Evolutionary conservation across 306 rosid species (phyloP), one percentile per base, ranked within the genome.

Genomic region (Acacia confusa): DNA sequence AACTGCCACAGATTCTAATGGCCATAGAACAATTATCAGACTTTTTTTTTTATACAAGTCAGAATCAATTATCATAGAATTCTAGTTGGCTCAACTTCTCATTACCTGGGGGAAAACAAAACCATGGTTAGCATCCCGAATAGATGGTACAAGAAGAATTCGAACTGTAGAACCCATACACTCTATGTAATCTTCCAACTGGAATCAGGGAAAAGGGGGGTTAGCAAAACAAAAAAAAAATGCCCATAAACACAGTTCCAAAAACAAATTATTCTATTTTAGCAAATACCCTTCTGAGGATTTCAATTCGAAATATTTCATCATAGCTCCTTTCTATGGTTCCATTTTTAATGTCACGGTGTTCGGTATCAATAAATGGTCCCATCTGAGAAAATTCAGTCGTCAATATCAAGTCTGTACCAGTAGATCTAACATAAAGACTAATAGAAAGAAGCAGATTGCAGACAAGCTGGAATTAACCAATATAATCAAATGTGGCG

Each of bases 61-160:
- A 8, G 13, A 55, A 55, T 55, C 13, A 19, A 55, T 55, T 0
- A 74, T 45, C 57, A 60, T 1, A 5, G 69, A 58, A 78, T 75
- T 69, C 68, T 44, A 57, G 52, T 82, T 78, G 41, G 30, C 60
- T 63, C 60, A 82, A 60, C 72, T 60, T 66, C 64, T 60, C 67
- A 82, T 81, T 86, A 93, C 97, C 98, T 95, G 99, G 75, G 99
- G 98, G 84, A 92, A 93, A 87, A 93, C 94, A 82, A 86, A 86
- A 80, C 92, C 98, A 61, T 95, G 99, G 83, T 92, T 84, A 45
- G 93, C 97, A 86, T 95, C 99, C 71, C 99, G 82, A 78, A 85
- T 83, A 28, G 99, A 95, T 48, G 97, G 99, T 76, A 95, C 88
- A 78, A 95, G 90, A 79, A 95, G 86, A 52, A 95, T 85, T 7